Evolutionary conservation across 768 basidiomycete genomes (phyloP).

Genomic region (Xerocomus brunneocitrinus): DNA sequence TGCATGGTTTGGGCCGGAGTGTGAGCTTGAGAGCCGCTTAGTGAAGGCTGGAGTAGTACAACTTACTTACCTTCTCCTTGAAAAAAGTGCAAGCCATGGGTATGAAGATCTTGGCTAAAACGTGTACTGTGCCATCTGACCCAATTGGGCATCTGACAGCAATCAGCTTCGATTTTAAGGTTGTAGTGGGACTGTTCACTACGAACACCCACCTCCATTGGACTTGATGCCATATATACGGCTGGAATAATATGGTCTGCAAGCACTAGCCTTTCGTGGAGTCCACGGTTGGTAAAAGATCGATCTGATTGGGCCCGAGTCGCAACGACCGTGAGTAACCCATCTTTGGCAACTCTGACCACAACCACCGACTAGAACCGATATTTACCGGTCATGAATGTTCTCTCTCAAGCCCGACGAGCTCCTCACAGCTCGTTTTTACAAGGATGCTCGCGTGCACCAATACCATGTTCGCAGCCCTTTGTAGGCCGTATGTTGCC

Average conservation of each 20-base stretch:
- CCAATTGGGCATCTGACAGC: too few relatives aligned
- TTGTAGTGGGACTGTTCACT: not conserved
- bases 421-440: slow-evolving; percentile 21
- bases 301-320: not conserved
- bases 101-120: too few relatives aligned
- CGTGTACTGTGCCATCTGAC: too few relatives aligned
- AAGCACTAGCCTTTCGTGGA: too few relatives aligned
- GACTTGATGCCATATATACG: not conserved
- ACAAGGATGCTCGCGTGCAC: slow-evolving; percentile 5
- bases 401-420: slow-evolving; percentile 16
- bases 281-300: too few relatives aligned
- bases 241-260: not conserved
- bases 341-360: slow-evolving; percentile 12
- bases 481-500: not conserved
- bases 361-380: not conserved
- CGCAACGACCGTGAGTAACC: not conserved
- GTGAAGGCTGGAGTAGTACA: too few relatives aligned
- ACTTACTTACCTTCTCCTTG: too few relatives aligned
- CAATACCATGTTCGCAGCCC: slow-evolving; percentile 2
- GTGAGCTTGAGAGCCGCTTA: too few relatives aligned
- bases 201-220: not conserved
- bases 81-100: too few relatives aligned
- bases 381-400: slow-evolving; percentile 15
- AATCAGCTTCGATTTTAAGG: not conserved
- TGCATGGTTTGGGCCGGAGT: too few relatives aligned